Conservation (phyloP, 2,329 filamentous ascomycete species). For the Daldinia sp. region DNA sequence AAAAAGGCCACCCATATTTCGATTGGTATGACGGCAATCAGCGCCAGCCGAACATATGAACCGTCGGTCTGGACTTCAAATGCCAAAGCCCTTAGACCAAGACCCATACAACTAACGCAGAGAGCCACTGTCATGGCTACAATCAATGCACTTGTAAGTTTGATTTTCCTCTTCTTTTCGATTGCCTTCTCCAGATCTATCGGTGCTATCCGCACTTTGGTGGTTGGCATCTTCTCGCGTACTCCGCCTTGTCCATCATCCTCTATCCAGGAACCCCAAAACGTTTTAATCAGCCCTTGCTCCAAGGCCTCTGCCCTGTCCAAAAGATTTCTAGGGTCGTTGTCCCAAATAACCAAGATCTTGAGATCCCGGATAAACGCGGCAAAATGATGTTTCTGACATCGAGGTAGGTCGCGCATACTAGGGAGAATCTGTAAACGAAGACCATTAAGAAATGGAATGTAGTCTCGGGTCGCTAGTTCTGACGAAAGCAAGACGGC, state of each 20-base stretch:
- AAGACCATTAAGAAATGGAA: conserved; percentile 66
- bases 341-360: conserved; percentile 70
- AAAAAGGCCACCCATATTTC: conserved; percentile 65
- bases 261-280: conserved; percentile 59
- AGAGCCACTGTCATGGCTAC: conserved; percentile 62
- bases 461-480: conserved; percentile 59
- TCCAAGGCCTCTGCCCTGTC: conserved; percentile 61
- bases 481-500: conserved; percentile 61
- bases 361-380: conserved; percentile 68
- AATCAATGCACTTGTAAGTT: conserved; percentile 63
- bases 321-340: conserved; percentile 64
- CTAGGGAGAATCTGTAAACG: conserved; percentile 69
- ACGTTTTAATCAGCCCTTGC: conserved; percentile 62
- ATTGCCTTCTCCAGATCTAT: conserved; percentile 51
- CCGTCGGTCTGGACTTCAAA: conserved; percentile 63
- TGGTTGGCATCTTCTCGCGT: conserved; percentile 43
- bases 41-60: conserved; percentile 61
- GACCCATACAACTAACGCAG: conserved; percentile 60
- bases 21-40: conserved; percentile 60
- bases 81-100: conserved; percentile 64
- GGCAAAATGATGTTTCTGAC: conserved; percentile 72
- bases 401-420: conserved; percentile 63
- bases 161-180: conserved; percentile 56
- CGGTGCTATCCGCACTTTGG: conserved; percentile 54
- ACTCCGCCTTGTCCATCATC: conserved; percentile 53